Base-by-base conservation (phyloP, 345 rosid species). In the Pelargonium nanum region DNA sequence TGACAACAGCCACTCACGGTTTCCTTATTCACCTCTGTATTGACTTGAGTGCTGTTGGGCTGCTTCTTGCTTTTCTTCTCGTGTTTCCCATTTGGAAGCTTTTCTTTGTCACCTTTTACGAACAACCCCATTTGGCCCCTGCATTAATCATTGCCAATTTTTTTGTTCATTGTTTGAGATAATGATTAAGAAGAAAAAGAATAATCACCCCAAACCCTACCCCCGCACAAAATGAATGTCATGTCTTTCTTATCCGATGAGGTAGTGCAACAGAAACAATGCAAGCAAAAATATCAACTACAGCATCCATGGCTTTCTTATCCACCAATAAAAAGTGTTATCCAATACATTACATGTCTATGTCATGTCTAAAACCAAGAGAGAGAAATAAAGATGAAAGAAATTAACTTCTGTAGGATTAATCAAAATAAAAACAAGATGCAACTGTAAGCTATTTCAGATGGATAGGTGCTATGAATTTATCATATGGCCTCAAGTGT, bases 51-150 rank as follows among this genome's bases (percentile, higher is more conserved):
- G 30, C 60, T 68, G 59, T n/a, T n/a, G n/a, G n/a, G n/a, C n/a
- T n/a, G n/a, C n/a, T n/a, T n/a, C 66, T 70, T 68, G 56, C 67
- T 55, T 28, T 67, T 64, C 59, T 62, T 65, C 0, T 8, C 59
- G 5, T 63, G 63, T 22, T 62, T 48, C 52, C 81, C 78, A 54
- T 74, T 85, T 24, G 78, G 83, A 60, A 75, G 66, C 55, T 75
- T 78, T 67, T 55, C 71, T 60, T 73, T 70, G 19, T 58, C 63
- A 54, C 50, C 70, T 67, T 68, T 74, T 61, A 72, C 73, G 26
- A 59, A 60, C 20, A 64, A 68, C 21, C 83, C 86, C 89, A 92
- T 68, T 76, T 80, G 78, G 13, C 98, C 98, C 84, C 98, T 92
- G 84, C 65, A 79, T 69, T 16, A 55, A 63, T 55, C 52, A 61